These are phyloP conservation scores for Recurvomyces mirabilis DNA, from an alignment of 495 filamentous ascomycete genomes.

Conservation along the genomic window DNA sequence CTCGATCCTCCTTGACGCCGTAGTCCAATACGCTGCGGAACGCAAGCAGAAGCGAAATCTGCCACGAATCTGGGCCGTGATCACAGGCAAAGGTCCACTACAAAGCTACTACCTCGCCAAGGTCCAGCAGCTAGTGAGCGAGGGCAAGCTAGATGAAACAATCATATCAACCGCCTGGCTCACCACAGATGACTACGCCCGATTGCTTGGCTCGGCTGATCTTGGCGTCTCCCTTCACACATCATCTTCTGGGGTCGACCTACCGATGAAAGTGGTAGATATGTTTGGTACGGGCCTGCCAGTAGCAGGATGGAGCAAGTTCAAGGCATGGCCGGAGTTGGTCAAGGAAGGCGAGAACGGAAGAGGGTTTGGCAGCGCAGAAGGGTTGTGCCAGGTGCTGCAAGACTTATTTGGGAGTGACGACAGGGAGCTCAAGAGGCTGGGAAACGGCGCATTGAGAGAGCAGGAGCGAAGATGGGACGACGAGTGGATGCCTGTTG, in stretches of 20 bases:
- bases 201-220: slow-evolving; percentile 75
- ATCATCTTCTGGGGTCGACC: slow-evolving; percentile 84
- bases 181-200: slow-evolving; percentile 70
- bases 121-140: slow-evolving; percentile 46
- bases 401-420: slow-evolving; percentile 48
- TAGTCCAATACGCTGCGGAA: slow-evolving; percentile 54
- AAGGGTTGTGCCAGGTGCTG: slow-evolving; percentile 48
- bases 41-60: slow-evolving; percentile 25
- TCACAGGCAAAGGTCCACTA: slow-evolving; percentile 87
- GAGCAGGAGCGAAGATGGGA: slow-evolving; percentile 81
- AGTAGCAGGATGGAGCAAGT: slow-evolving; percentile 72
- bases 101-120: slow-evolving; percentile 59
- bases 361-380: slow-evolving; percentile 58
- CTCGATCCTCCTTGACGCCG: slow-evolving; percentile 70
- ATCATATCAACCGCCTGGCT: slow-evolving; percentile 74
- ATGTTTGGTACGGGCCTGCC: slow-evolving; percentile 94
- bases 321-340: slow-evolving; percentile 77
- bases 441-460: slow-evolving; percentile 62
- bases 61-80: slow-evolving; percentile 67
- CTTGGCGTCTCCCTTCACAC: slow-evolving; percentile 85
- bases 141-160: slow-evolving; percentile 53
- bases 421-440: slow-evolving; percentile 38
- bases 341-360: slow-evolving; percentile 81
- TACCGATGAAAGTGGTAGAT: slow-evolving; percentile 99
- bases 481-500: slow-evolving; percentile 62